A percentile compares a stretch with the other conserved stretches of the same genome.
phyloP scores from a whole-genome alignment of 768 basidiomycete species.

The Lepiota venenata region DNA sequence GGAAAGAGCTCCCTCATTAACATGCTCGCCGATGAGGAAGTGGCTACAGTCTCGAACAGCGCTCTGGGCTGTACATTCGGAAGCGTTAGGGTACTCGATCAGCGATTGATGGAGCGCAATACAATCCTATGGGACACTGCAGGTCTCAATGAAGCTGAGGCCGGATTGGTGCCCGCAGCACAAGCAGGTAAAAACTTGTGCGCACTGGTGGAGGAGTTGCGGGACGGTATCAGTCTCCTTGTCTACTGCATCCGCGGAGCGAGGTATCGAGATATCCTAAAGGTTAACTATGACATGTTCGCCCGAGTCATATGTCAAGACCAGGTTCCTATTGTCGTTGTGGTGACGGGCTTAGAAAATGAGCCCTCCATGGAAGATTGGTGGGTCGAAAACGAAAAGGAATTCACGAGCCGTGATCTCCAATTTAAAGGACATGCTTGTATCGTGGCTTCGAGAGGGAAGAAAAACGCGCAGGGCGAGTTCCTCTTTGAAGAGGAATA shows the following conservation, averaged over 20 bases:
- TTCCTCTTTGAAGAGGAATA: too few species aligned
- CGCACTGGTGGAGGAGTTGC: constrained; percentile 29
- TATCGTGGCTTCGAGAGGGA: constrained; percentile 26
- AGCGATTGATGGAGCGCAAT: constrained; percentile 20
- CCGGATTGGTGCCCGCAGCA: constrained; percentile 14
- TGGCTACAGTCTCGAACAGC: constrained; percentile 28
- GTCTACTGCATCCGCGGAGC: constrained; percentile 26
- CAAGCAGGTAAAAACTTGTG: constrained; percentile 22
- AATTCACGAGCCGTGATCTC: constrained; percentile 5
- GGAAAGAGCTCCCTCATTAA: constrained; percentile 43
- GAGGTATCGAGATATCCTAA: constrained; percentile 10
- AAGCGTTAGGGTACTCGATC: constrained; percentile 20
- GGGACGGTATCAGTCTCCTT: constrained; percentile 35
- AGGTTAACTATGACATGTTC: constrained; percentile 13
- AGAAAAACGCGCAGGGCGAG: constrained; percentile 6
- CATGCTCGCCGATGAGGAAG: constrained; percentile 26
- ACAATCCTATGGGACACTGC: constrained; percentile 35
- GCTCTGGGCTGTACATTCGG: constrained; percentile 34
- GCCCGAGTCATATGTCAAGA: constrained; percentile 4
- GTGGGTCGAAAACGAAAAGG: constrained; percentile 9
- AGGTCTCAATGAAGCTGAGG: constrained; percentile 34
- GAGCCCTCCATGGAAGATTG: constrained; percentile 12
- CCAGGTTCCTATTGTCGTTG: constrained; percentile 8
- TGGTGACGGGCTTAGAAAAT: constrained; percentile 12
- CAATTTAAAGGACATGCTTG: constrained; percentile 10